Base-by-base conservation (phyloP, 202 grass and related monocot species). In the Panicum virgatum region DNA sequence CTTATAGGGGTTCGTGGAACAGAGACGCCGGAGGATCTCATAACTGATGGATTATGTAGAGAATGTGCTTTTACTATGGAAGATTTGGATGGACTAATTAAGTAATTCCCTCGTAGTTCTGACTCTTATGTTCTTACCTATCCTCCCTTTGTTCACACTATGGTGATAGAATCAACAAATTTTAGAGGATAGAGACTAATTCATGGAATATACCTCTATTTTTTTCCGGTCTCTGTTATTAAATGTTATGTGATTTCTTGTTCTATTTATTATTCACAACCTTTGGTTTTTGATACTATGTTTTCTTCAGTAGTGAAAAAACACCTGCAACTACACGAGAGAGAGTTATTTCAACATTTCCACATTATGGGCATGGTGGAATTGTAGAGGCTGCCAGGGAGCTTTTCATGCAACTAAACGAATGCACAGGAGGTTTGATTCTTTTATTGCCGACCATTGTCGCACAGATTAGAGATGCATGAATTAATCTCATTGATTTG, bases 341-440 rank as follows among this genome's bases (percentile, higher is more conserved):
- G 66, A 92, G 42, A 63, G 84, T 98, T 87, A 80, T 90, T 68
- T 91, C 90, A 75, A 91, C 96, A 69, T 98, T 90, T 68, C 92
- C 96, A 42, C 96, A 98, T 87, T 96, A 96, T 91, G 96, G 92
- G 32, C 96, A 98, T 43, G 91, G 90, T 68, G 96, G 96, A 80
- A 98, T 98, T 81, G 83, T 98, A 50, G 90, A 93, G 89, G 82
- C 92, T 62, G 92, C 96, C 50, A 86, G 92, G 27, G 96, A 98
- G 78, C 93, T 98, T 80, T 98, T 93, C 69, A 90, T 90, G 89
- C 96, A 98, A 90, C 82, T 96, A 84, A 90, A 96, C 3, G 91
- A 90, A 39, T 84, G 68, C 14, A 36, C 53, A 89, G 82, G 87
- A 89, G 89, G 92, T 91, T 62, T 86, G 80, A 5, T 19, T 72